Base-by-base conservation (phyloP, 1,284 basidiomycete genomes). In the Somion occarium region DNA sequence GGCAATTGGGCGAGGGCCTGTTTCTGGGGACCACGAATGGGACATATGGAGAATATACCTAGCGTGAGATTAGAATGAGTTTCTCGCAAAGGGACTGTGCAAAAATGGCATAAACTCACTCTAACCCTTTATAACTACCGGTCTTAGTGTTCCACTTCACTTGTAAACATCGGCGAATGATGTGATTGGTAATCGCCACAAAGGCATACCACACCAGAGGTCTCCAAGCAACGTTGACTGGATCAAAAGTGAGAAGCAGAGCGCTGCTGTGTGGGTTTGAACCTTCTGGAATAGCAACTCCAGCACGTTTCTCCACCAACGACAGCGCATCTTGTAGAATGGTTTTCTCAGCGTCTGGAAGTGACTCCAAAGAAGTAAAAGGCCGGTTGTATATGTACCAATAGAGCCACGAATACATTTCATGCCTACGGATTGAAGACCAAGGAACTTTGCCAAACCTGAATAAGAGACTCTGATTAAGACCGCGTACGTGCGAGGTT, bases 21-120 rank as follows among this genome's bases (percentile, higher is more conserved):
- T 70, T 18, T 60, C 56, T 2, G 79, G 67, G 49, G 82, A 73
- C 87, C 90, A 93, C 7, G 71, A 22, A 45, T 11, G 18, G n/a
- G 92, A 91, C 38, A 87, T 72, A 48, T 85, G 81, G 25, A 93
- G 66, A 26, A 93, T 73, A 64, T 92, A 94, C 60, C 88, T 90
- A 47, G n/a, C n/a, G n/a, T n/a, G n/a, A n/a, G n/a, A n/a, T n/a
- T n/a, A n/a, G n/a, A n/a, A n/a, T n/a, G n/a, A n/a, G n/a, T n/a
- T n/a, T n/a, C n/a, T n/a, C n/a, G n/a, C n/a, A n/a, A n/a, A n/a
- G n/a, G n/a, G n/a, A n/a, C n/a, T n/a, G n/a, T n/a, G n/a, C n/a
- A n/a, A n/a, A n/a, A n/a, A n/a, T n/a, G n/a, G n/a, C n/a, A 9
- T 7, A 13, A 3, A 70, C 79, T 65, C 58, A 88, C 82, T 90